A percentile compares a stretch with the other conserved stretches of the same genome.
Evolutionary conservation across 78 protist genomes (phyloP).

Genomic region (Dictyostelium purpureum): DNA sequence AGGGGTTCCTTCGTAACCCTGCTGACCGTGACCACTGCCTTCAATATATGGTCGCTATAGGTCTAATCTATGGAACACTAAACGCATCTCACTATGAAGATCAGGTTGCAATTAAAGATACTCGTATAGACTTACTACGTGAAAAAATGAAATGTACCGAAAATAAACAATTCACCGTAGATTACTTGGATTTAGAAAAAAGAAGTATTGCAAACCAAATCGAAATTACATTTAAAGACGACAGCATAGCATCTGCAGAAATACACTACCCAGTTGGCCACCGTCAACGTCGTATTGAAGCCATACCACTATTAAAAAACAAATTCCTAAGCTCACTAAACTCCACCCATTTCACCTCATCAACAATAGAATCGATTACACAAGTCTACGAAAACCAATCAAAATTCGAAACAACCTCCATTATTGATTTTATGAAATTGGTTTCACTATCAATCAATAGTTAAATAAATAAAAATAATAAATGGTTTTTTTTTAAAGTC

Average conservation of each 20-base stretch:
- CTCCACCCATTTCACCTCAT: neutral
- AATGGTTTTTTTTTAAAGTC: too few relatives aligned
- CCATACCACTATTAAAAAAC: conserved; percentile 56
- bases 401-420: neutral
- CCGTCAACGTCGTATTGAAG: conserved; percentile 76
- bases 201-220: conserved; percentile 69
- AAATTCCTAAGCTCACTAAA: conserved; percentile 49
- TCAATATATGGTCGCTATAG: conserved; percentile 81
- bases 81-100: conserved; percentile 65
- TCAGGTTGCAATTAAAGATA: conserved; percentile 33
- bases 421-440: conserved; percentile 24
- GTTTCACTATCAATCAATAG: neutral
- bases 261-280: conserved; percentile 84
- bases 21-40: conserved; percentile 84
- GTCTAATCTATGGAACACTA: conserved; percentile 66
- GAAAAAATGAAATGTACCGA: conserved; percentile 76
- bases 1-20: conserved; percentile 65
- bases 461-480: too few relatives aligned
- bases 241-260: neutral
- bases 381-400: neutral
- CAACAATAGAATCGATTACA: neutral
- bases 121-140: conserved; percentile 71
- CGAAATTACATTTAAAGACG: conserved; percentile 63
- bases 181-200: conserved; percentile 78
- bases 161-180: conserved; percentile 38